Base-by-base conservation (phyloP, 257 asterid genomes). In the Misopates orontium region DNA sequence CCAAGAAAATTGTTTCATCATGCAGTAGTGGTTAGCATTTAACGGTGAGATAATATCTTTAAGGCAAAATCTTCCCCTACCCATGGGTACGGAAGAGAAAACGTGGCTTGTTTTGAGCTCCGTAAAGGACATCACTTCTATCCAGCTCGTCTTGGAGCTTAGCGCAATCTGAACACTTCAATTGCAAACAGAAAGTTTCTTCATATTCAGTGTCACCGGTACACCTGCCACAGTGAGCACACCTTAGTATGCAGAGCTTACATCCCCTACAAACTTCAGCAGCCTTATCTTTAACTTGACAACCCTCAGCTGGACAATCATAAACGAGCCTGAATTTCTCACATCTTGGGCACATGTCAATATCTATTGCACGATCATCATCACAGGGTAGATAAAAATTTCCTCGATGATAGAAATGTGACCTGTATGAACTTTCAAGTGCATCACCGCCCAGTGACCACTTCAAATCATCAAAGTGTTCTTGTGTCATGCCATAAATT, bases 201-300 rank as follows among this genome's bases (percentile, higher is more conserved):
- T 81, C 89, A 21, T 76, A 92, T 56, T 78, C 97, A 6, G 62
- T 80, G 70, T 84, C 82, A 39, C 59, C 73, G 57, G 84, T 67
- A 51, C 98, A 92, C 77, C 88, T 77, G 5, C 98, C 98, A 69
- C 98, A 92, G 14, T 83, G 77, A 32, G 81, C 79, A 49, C 98
- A 92, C 62, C 98, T 82, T 31, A 80, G 45, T 59, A 85, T 87
- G 69, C 98, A 93, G 8, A 84, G 61, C 0, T 76, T 71, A 69
- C 98, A 93, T 0, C 82, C 98, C 75, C 97, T 73, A 78, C 98
- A 93, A 19, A 50, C 78, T 63, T 74, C 69, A 31, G 77, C 17
- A 10, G 71, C 45, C 0, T 53, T 56, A 63, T 78, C 90, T 71
- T 85, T 85, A 17, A 57, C 77, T 67, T 60, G 88, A 65, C 98